Evolutionary conservation across 139 green algal species (phyloP).

Genomic region (Micractinium sp.): DNA sequence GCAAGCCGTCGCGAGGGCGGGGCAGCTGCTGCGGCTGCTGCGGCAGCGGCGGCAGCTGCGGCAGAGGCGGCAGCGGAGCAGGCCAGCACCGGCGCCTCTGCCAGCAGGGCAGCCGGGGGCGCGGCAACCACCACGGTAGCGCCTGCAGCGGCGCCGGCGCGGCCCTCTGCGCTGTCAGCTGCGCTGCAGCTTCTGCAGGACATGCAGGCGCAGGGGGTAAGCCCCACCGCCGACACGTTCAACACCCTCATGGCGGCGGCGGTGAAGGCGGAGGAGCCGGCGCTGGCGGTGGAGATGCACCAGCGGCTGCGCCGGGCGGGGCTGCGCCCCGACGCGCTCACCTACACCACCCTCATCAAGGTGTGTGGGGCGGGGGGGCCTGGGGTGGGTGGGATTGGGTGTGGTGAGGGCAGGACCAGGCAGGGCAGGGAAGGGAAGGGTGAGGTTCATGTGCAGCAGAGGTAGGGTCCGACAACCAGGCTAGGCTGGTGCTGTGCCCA

Average conservation of each 20-base stretch:
- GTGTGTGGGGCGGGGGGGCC: neutral
- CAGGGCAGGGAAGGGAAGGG: neutral
- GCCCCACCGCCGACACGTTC: slow-evolving; percentile 40
- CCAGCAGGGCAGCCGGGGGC: neutral
- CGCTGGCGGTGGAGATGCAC: slow-evolving; percentile 45
- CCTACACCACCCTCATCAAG: slow-evolving; percentile 51
- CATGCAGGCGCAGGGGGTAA: slow-evolving; percentile 22
- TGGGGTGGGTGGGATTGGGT: neutral
- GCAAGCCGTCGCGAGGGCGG: slow-evolving; percentile 9
- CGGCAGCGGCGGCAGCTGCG: slow-evolving; percentile 40
- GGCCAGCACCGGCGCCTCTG: neutral
- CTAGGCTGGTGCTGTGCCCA: neutral
- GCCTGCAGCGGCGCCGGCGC: neutral
- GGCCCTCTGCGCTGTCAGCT: neutral
- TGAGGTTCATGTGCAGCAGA: neutral
- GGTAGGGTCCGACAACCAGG: neutral
- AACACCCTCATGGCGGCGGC: slow-evolving; percentile 58
- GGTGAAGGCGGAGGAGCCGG: slow-evolving; percentile 24
- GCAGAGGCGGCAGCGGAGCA: slow-evolving; percentile 16
- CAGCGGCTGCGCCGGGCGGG: slow-evolving; percentile 9
- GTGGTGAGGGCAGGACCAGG: neutral
- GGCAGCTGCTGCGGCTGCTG: neutral
- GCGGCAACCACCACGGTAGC: neutral
- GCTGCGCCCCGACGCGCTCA: slow-evolving; percentile 41
- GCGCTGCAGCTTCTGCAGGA: slow-evolving; percentile 10